Conservation (phyloP, 2,329 filamentous ascomycete species). For the Chaetomiaceae sp. region DNA sequence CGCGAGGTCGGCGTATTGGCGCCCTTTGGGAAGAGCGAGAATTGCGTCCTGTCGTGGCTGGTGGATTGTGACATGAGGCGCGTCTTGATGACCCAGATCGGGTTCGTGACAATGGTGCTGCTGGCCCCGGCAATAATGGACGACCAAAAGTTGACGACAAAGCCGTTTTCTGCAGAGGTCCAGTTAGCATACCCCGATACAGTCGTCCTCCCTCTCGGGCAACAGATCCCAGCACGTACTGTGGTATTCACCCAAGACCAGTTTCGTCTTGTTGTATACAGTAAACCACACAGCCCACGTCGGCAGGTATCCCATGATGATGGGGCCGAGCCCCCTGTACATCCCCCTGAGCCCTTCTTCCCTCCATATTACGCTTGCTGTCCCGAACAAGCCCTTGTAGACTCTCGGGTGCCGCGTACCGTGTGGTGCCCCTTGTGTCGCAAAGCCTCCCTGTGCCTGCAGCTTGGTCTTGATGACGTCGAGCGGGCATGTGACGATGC, state of each 20-base stretch:
- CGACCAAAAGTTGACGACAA: slow-evolving; percentile 78
- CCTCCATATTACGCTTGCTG: slow-evolving; percentile 75
- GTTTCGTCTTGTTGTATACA: slow-evolving; percentile 87
- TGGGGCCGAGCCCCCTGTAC: slow-evolving; percentile 89
- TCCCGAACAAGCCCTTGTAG: slow-evolving; percentile 85
- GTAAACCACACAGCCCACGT: slow-evolving; percentile 99
- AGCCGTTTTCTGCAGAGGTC: slow-evolving; percentile 58
- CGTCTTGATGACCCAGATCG: slow-evolving; percentile 99
- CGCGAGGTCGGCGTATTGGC: slow-evolving; percentile 51
- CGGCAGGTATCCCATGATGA: slow-evolving; percentile 90
- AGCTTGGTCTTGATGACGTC: slow-evolving; percentile 99
- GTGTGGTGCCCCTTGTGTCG: slow-evolving; percentile 36
- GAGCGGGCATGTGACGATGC: slow-evolving; percentile 90
- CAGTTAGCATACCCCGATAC: slow-evolving; percentile 6
- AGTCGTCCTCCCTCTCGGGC: background rate
- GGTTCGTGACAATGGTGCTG: slow-evolving; percentile 91
- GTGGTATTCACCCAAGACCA: slow-evolving; percentile 61
- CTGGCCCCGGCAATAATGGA: slow-evolving; percentile 87
- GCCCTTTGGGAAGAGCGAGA: slow-evolving; percentile 44
- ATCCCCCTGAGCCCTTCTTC: slow-evolving; percentile 86
- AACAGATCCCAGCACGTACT: slow-evolving; percentile 40
- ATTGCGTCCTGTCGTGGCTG: slow-evolving; percentile 41
- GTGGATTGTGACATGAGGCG: slow-evolving; percentile 87
- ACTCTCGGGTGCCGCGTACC: slow-evolving; percentile 50
- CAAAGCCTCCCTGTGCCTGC: slow-evolving; percentile 87